Evolutionary conservation across 768 basidiomycete genomes (phyloP).

Genomic region (Phylloporus sp.): DNA sequence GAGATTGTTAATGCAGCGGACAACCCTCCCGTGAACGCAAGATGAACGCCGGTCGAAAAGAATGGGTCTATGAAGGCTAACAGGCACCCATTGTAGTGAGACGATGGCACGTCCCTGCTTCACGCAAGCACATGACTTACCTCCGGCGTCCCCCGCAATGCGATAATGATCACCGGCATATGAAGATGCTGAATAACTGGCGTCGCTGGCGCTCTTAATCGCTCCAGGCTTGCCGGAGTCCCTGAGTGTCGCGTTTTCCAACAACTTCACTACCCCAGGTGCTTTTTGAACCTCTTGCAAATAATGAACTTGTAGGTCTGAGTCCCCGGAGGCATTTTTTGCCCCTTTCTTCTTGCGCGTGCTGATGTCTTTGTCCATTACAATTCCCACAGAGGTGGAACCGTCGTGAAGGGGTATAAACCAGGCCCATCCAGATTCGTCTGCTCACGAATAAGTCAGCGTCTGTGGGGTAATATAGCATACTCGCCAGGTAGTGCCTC

Average conservation of each 20-base stretch:
- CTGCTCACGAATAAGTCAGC: slow-evolving; percentile 27
- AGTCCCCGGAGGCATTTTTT: neutral
- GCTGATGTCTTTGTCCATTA: slow-evolving; percentile 39
- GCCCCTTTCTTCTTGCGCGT: slow-evolving; percentile 22
- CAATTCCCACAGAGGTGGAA: slow-evolving; percentile 50
- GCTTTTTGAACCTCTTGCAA: slow-evolving; percentile 4
- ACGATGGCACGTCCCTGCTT: neutral
- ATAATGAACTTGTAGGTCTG: slow-evolving; percentile 2
- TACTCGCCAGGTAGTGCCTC: slow-evolving; percentile 27
- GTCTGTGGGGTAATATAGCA: too few species aligned
- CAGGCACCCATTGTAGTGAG: neutral
- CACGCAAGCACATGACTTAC: neutral
- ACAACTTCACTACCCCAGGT: neutral
- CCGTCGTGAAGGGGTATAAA: slow-evolving; percentile 51
- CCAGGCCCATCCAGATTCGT: slow-evolving; percentile 57
- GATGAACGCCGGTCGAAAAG: slow-evolving; percentile 9
- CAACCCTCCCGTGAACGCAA: slow-evolving; percentile 8
- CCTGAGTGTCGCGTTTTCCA: slow-evolving; percentile 6
- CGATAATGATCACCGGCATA: slow-evolving; percentile 53
- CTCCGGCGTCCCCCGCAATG: slow-evolving; percentile 51
- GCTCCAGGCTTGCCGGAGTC: slow-evolving; percentile 2
- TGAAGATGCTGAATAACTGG: slow-evolving; percentile 52
- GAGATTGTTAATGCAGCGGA: slow-evolving; percentile 11
- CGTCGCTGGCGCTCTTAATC: slow-evolving; percentile 45
- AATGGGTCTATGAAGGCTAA: slow-evolving; percentile 15